phyloP scores from a whole-genome alignment of 192 early-diverging fungal genomes.

The Radiomyces spectabilis region DNA sequence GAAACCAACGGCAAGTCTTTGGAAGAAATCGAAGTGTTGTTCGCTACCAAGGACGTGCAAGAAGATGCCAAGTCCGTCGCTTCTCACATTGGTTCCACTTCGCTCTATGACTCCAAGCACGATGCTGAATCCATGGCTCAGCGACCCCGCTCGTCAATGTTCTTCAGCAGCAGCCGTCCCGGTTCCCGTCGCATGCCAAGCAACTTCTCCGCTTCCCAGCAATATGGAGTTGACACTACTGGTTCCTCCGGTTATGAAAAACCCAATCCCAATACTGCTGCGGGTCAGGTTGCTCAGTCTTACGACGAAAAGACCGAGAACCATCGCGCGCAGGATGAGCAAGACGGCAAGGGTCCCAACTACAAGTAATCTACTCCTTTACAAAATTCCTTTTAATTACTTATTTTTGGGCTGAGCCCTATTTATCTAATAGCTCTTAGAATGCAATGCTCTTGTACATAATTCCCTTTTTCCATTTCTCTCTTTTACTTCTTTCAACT shows the following conservation, averaged over 20 bases:
- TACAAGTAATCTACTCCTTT: too few species aligned
- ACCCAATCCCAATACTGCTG: constrained; percentile 9
- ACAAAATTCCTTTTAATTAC: too few species aligned
- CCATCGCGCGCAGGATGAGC: too few species aligned
- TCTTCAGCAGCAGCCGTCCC: constrained; percentile 1
- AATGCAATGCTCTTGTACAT: too few species aligned
- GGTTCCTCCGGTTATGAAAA: constrained; percentile 7
- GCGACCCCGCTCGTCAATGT: constrained; percentile 12
- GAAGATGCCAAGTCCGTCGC: constrained; percentile 15
- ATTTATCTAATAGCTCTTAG: too few species aligned
- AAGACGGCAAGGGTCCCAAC: constrained; percentile 18
- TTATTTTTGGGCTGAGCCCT: too few species aligned
- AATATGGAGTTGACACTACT: too few species aligned
- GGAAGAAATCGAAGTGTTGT: constrained; percentile 49
- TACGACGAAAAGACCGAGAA: constrained; percentile 3
- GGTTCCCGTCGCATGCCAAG: constrained; percentile 16
- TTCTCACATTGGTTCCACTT: constrained; percentile 19
- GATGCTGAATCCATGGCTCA: constrained; percentile 20
- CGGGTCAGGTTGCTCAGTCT: constrained; percentile 15
- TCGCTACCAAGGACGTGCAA: constrained; percentile 19
- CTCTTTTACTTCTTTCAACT: too few species aligned
- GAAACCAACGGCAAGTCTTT: constrained; percentile 76
- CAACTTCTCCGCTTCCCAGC: constrained; percentile 13
- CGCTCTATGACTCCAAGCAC: constrained; percentile 16
- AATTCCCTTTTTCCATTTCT: too few species aligned